Evolutionary conservation across 495 filamentous ascomycete species (phyloP).

Genomic region (Glarea lozoyensis): DNA sequence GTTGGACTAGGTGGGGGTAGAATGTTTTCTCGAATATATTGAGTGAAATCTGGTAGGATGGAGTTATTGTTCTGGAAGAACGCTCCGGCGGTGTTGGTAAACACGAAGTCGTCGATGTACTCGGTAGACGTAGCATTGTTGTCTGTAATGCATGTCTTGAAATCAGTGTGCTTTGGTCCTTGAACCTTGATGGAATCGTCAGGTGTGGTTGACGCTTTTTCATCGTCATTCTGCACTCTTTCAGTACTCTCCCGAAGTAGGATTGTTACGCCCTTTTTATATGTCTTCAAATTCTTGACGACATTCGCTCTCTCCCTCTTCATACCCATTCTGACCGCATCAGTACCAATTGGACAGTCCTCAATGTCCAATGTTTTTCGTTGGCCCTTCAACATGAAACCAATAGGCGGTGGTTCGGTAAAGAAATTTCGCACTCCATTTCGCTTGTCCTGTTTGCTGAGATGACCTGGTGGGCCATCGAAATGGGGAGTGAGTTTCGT

Average conservation of each 20-base stretch:
- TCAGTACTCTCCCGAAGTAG: slow-evolving; percentile 78
- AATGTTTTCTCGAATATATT: slow-evolving; percentile 79
- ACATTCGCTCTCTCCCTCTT: slow-evolving; percentile 65
- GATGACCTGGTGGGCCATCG: slow-evolving; percentile 51
- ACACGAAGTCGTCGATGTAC: slow-evolving; percentile 76
- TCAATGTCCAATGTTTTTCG: slow-evolving; percentile 80
- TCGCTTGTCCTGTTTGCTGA: slow-evolving; percentile 25
- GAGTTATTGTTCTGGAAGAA: slow-evolving; percentile 99
- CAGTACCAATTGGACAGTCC: slow-evolving; percentile 92
- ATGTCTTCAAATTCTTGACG: slow-evolving; percentile 56
- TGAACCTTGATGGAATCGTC: slow-evolving; percentile 22
- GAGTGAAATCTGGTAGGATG: slow-evolving; percentile 83
- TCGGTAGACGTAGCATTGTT: slow-evolving; percentile 71
- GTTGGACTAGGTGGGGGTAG: slow-evolving; percentile 35
- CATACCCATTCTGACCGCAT: slow-evolving; percentile 68
- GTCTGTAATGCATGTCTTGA: slow-evolving; percentile 81
- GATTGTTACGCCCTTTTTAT: slow-evolving; percentile 76
- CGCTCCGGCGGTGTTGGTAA: slow-evolving; percentile 80
- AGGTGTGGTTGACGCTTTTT: slow-evolving; percentile 9
- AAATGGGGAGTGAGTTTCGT: slow-evolving; percentile 98
- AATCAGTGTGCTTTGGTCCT: slow-evolving; percentile 48
- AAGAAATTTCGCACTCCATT: slow-evolving; percentile 35
- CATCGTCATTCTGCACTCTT: slow-evolving; percentile 47
- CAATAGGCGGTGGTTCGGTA: slow-evolving; percentile 63
- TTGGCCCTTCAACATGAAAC: slow-evolving; percentile 77